Conservation (phyloP, 108 stramenopile genomes). For the Skeletonema menzelii region DNA sequence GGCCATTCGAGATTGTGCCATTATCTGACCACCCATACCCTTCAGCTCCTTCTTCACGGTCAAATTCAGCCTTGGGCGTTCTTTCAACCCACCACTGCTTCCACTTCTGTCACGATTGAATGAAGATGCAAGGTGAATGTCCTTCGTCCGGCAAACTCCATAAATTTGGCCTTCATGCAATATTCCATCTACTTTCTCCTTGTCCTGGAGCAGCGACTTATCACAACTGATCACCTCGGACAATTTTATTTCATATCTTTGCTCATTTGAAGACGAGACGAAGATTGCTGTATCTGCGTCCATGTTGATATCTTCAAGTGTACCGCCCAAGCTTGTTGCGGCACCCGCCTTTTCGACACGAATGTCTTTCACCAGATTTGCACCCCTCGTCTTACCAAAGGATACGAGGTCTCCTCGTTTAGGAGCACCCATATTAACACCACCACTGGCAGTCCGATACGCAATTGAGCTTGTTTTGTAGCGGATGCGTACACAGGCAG, state of each 20-base stretch:
- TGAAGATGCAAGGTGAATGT: conserved; percentile 60
- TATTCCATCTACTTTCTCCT: conserved; percentile 74
- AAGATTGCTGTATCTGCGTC: conserved; percentile 46
- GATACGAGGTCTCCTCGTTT: conserved; percentile 76
- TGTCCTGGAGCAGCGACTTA: conserved; percentile 57
- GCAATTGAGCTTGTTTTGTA: conserved; percentile 70
- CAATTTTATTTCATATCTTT: conserved; percentile 58
- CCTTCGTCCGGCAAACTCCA: conserved; percentile 79
- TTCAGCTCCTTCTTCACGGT: conserved; percentile 74
- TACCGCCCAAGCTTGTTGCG: conserved; percentile 59
- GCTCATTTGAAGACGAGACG: conserved; percentile 46
- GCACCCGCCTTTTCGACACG: conserved; percentile 51
- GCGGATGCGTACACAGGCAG: conserved; percentile 47
- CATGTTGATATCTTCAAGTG: conserved; percentile 39
- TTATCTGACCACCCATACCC: conserved; percentile 80
- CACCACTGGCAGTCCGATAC: conserved; percentile 32
- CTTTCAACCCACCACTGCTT: conserved; percentile 49
- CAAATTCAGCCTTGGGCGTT: conserved; percentile 79
- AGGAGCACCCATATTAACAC: conserved; percentile 44
- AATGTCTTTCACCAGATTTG: conserved; percentile 65
- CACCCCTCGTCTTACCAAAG: conserved; percentile 60
- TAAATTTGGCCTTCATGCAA: conserved; percentile 71
- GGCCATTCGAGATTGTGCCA: conserved; percentile 87
- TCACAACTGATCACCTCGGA: conserved; percentile 78
- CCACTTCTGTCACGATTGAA: conserved; percentile 33